Percentiles rank a stretch among this genome's conserved stretches.
Evolutionary conservation across 1,284 basidiomycete genomes (phyloP).

Genomic region (Heliocybe sulcata): DNA sequence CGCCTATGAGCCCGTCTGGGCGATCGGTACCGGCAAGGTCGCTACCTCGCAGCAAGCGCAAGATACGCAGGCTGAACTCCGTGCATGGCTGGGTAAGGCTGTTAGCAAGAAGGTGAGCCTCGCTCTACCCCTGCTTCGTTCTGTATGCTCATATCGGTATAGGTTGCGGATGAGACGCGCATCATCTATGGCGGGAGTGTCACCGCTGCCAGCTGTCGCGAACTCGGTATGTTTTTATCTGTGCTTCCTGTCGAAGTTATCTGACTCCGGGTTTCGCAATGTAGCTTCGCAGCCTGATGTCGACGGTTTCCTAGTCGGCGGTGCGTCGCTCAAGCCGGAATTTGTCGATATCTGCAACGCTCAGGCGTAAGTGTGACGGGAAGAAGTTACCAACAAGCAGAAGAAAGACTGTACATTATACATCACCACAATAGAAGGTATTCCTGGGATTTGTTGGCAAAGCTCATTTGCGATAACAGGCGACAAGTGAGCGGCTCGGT

Average conservation of each 20-base stretch:
- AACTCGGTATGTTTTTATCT: slow-evolving; percentile 57
- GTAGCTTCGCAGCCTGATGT: slow-evolving; percentile 77
- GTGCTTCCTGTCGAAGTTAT: not conserved
- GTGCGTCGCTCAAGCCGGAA: slow-evolving; percentile 96
- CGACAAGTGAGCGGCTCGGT: too few species aligned
- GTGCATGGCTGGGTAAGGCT: slow-evolving; percentile 59
- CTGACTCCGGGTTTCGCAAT: slow-evolving; percentile 5
- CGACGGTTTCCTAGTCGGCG: slow-evolving; percentile 99
- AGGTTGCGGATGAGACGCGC: slow-evolving; percentile 70
- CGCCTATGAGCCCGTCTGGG: slow-evolving; percentile 98
- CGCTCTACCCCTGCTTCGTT: too few species aligned
- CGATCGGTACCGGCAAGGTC: slow-evolving; percentile 96
- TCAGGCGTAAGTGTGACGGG: slow-evolving; percentile 21
- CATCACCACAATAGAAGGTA: too few species aligned
- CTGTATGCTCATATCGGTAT: too few species aligned
- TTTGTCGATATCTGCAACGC: slow-evolving; percentile 91
- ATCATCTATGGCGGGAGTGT: slow-evolving; percentile 98
- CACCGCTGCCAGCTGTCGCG: slow-evolving; percentile 80
- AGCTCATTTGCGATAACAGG: too few species aligned
- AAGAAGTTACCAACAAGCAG: not conserved
- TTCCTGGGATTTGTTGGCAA: too few species aligned
- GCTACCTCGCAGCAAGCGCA: slow-evolving; percentile 91
- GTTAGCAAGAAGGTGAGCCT: not conserved
- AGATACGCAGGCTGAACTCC: slow-evolving; percentile 84
- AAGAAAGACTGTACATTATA: not conserved